Conservation (phyloP, 768 basidiomycete genomes). For the Suillus decipiens region DNA sequence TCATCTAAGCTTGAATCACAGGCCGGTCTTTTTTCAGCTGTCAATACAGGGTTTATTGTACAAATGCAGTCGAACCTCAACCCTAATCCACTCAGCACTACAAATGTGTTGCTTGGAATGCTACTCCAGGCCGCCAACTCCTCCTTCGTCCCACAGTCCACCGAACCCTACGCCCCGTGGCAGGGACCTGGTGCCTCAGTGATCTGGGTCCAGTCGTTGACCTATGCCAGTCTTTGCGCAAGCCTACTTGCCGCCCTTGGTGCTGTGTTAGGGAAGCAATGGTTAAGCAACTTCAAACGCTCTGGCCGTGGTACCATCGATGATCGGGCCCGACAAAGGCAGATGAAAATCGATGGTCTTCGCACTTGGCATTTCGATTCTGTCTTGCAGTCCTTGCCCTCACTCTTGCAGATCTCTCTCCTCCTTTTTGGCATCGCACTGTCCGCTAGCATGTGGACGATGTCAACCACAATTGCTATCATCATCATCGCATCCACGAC, state of each 20-base stretch:
- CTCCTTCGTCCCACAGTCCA: background rate
- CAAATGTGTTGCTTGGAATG: conserved; percentile 15
- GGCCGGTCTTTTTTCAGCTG: conserved; percentile 21
- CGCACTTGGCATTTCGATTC: conserved; percentile 13
- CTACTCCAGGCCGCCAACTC: conserved; percentile 12
- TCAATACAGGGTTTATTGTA: conserved; percentile 16
- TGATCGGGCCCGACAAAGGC: conserved; percentile 10
- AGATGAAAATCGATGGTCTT: conserved; percentile 13
- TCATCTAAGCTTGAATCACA: conserved; percentile 1
- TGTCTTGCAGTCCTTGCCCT: conserved; percentile 9
- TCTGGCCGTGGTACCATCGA: conserved; percentile 10
- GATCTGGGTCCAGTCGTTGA: conserved; percentile 18
- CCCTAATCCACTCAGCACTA: conserved; percentile 15
- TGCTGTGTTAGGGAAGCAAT: conserved; percentile 15
- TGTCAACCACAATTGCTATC: background rate
- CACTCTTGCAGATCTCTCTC: conserved; percentile 12
- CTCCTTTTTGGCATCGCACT: conserved; percentile 12
- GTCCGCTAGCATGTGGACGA: conserved; percentile 6
- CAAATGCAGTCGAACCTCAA: conserved; percentile 13
- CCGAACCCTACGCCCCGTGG: background rate
- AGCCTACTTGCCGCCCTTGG: conserved; percentile 19
- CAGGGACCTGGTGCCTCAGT: background rate
- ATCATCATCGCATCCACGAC: conserved; percentile 5
- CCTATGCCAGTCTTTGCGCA: conserved; percentile 18
- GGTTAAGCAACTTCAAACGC: conserved; percentile 12